Evolutionary conservation across 2,329 filamentous ascomycete genomes (phyloP).

Genomic region (Fusarium abutilonis): DNA sequence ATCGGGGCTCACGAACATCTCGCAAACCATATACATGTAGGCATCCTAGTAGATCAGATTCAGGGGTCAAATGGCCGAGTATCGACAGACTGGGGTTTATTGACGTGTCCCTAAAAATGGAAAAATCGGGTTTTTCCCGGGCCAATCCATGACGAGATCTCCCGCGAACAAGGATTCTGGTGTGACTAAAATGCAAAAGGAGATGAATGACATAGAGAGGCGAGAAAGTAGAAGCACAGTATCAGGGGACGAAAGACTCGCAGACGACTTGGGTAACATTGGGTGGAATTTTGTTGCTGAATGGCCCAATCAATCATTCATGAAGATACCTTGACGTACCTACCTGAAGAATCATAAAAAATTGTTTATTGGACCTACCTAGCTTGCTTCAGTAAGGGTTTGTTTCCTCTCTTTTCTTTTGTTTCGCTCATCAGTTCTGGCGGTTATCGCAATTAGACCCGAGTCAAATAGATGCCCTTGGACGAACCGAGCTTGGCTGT

Average conservation of each 20-base stretch:
- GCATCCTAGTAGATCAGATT: conserved; percentile 15
- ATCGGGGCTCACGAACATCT: conserved; percentile 23
- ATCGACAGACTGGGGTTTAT: conserved; percentile 18
- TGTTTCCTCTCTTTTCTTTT: neutral
- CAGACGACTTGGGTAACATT: conserved; percentile 30
- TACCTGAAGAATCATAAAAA: neutral
- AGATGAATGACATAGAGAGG: conserved; percentile 14
- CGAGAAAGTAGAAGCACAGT: conserved; percentile 33
- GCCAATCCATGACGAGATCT: conserved; percentile 16
- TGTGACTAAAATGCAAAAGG: conserved; percentile 24
- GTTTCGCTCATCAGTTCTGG: conserved; percentile 1
- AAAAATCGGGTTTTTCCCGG: conserved; percentile 10
- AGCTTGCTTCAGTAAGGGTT: neutral
- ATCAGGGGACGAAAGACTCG: conserved; percentile 25
- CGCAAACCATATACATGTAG: conserved; percentile 9
- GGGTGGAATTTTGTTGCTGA: neutral
- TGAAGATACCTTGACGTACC: no score
- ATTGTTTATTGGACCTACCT: neutral
- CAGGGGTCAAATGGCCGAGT: conserved; percentile 11
- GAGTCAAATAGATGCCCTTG: conserved; percentile 7
- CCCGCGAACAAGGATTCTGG: conserved; percentile 10
- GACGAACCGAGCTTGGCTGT: conserved; percentile 7
- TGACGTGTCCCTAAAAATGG: conserved; percentile 10
- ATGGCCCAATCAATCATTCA: neutral
- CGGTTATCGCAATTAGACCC: conserved; percentile 20